Evolutionary conservation across 768 basidiomycete genomes (phyloP).

Genomic region (Harrya chromipes): DNA sequence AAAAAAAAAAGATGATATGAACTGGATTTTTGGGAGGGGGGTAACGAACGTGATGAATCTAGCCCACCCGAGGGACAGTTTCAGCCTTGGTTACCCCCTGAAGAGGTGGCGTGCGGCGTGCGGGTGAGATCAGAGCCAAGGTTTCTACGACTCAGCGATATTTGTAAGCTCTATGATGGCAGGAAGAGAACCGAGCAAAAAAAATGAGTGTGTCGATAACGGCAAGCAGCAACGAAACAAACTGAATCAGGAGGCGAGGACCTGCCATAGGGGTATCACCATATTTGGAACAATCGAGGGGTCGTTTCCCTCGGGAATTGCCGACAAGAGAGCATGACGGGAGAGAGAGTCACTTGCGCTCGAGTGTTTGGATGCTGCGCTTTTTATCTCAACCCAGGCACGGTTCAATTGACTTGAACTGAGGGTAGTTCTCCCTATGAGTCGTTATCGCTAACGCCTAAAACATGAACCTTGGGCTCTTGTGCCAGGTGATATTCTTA

Average conservation of each 20-base stretch:
- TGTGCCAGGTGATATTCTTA: conserved; percentile 8
- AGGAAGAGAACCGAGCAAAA: background rate
- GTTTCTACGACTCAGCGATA: too few species aligned
- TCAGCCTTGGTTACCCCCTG: too few species aligned
- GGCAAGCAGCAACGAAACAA: conserved; percentile 16
- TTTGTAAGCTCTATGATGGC: conserved; percentile 9
- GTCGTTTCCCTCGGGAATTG: conserved; percentile 13
- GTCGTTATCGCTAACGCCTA: conserved; percentile 3
- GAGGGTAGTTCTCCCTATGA: conserved; percentile 3
- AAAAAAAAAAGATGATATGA: background rate
- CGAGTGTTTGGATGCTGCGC: conserved; percentile 5
- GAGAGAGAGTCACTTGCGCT: background rate
- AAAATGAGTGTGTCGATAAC: conserved; percentile 11
- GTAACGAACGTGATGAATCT: background rate
- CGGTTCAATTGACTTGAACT: background rate
- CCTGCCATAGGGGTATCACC: conserved; percentile 16
- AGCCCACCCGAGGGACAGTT: too few species aligned
- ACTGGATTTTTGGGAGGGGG: background rate
- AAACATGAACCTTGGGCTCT: conserved; percentile 13
- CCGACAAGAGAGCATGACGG: conserved; percentile 10
- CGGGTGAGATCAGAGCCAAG: too few species aligned
- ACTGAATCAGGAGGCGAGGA: conserved; percentile 7
- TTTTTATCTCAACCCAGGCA: conserved; percentile 17
- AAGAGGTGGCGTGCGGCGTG: too few species aligned
- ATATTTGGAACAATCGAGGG: conserved; percentile 2